These are phyloP conservation scores for Tilletia caries DNA, from an alignment of 1,284 basidiomycete species.

Conservation along the genomic window DNA sequence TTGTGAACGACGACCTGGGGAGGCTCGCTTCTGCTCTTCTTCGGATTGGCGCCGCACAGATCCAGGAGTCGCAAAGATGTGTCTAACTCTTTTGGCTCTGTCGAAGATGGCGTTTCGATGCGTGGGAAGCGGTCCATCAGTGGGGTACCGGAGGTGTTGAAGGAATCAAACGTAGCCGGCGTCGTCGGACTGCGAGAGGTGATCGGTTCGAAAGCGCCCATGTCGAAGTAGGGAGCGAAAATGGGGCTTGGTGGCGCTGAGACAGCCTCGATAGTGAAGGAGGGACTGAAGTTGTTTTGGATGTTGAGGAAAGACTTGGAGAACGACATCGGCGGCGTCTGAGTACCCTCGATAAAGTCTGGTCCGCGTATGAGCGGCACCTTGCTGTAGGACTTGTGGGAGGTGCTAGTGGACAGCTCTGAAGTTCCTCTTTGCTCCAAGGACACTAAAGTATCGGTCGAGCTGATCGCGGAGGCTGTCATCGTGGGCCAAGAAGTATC, in stretches of 20 bases:
- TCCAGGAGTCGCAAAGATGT: neutral
- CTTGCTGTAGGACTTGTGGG: too few relatives aligned
- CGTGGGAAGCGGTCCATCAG: slow-evolving; percentile 9
- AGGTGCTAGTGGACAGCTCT: too few relatives aligned
- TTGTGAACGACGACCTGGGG: neutral
- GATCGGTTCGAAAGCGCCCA: neutral
- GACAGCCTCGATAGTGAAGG: slow-evolving; percentile 6
- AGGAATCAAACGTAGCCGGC: neutral
- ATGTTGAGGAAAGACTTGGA: neutral
- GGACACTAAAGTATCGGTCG: neutral
- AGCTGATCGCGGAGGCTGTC: neutral
- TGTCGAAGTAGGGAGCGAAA: neutral
- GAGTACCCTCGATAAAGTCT: neutral
- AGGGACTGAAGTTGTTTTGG: neutral
- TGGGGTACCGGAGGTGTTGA: neutral
- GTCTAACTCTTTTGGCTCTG: neutral
- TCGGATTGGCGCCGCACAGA: neutral
- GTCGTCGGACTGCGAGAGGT: neutral
- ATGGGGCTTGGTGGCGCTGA: neutral
- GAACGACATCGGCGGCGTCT: neutral
- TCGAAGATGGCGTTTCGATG: neutral
- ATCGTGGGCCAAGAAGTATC: neutral
- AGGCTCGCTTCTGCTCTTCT: neutral
- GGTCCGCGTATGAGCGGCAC: neutral
- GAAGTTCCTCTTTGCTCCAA: neutral